Conservation (phyloP, 108 stramenopile genomes). For the Fistulifera solaris region DNA sequence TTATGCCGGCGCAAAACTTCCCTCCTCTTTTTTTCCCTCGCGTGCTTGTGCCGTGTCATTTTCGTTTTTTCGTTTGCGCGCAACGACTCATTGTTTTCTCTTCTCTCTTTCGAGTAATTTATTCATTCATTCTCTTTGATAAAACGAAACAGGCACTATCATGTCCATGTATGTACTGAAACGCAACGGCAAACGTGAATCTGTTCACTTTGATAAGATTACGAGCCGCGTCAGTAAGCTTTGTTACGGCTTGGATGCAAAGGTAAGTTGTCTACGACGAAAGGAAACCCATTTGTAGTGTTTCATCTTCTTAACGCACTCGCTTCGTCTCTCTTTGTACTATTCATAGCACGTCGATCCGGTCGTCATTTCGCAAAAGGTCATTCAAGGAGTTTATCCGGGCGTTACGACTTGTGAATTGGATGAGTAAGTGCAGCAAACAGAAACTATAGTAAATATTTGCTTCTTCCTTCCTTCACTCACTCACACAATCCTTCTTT, state of each 20-base stretch:
- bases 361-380: slow-evolving; percentile 93
- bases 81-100: too few species aligned
- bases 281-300: too few species aligned
- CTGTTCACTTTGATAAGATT: slow-evolving; percentile 98
- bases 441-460: too few species aligned
- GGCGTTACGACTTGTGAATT: slow-evolving; percentile 96
- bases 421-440: slow-evolving; percentile 83
- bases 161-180: slow-evolving; percentile 82
- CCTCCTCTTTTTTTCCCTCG: too few species aligned
- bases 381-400: slow-evolving; percentile 97
- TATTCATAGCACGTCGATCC: slow-evolving; percentile 78
- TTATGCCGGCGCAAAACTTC: too few species aligned
- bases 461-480: neutral
- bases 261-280: too few species aligned
- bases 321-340: neutral
- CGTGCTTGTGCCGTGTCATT: too few species aligned
- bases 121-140: too few species aligned
- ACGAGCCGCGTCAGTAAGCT: slow-evolving; percentile 93
- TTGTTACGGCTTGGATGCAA: slow-evolving; percentile 91
- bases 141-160: too few species aligned
- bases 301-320: neutral
- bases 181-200: slow-evolving; percentile 87
- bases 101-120: too few species aligned
- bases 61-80: too few species aligned
- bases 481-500: neutral